Conservation (phyloP, 1,284 basidiomycete species). For the Exobasidium rhododendri region DNA sequence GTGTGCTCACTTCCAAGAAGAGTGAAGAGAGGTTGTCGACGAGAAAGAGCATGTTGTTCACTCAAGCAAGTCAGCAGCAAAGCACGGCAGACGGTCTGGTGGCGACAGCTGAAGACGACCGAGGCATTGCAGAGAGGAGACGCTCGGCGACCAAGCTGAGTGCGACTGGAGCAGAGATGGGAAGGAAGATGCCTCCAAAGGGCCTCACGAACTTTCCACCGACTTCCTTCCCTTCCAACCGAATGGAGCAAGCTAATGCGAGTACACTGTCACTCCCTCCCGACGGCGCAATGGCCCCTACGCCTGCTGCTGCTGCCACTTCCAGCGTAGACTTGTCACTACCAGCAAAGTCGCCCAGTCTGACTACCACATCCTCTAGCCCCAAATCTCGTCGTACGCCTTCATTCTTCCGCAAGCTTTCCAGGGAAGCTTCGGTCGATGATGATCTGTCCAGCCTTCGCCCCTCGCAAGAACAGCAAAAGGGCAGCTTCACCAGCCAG, state of each 20-base stretch:
- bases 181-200: background rate
- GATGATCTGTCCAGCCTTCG: background rate
- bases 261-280: background rate
- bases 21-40: constrained; percentile 5
- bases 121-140: background rate
- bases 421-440: constrained; percentile 16
- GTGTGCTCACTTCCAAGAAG: background rate
- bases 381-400: constrained; percentile 33
- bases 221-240: background rate
- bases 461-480: background rate
- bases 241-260: background rate
- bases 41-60: background rate
- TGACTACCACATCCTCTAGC: constrained; percentile 16
- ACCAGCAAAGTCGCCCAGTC: background rate
- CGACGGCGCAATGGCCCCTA: constrained; percentile 10
- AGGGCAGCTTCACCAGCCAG: background rate
- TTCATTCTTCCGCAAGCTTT: constrained; percentile 30
- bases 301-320: background rate
- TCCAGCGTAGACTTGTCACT: background rate
- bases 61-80: too few relatives aligned
- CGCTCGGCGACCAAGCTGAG: background rate
- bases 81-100: background rate
- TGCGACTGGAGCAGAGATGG: background rate
- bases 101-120: background rate
- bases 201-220: background rate